Conservation (phyloP, 208 protist species). For the Leptomonas pyrrhocoris region DNA sequence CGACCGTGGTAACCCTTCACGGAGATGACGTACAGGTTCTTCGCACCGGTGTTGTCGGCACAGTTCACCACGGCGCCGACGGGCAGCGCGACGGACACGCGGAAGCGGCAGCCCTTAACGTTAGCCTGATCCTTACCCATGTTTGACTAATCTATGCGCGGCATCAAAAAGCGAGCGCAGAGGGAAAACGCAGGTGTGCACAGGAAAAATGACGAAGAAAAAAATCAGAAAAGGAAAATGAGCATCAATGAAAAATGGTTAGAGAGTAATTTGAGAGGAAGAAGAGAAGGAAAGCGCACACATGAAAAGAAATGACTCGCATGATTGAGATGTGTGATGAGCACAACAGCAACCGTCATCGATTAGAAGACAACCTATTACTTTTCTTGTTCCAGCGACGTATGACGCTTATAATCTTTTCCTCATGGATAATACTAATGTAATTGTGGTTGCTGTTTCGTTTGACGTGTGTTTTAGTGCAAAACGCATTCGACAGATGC, state of each 20-base stretch:
- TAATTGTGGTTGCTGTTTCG: no score
- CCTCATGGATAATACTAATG: no score
- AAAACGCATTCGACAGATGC: no score
- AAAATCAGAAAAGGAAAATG: neutral
- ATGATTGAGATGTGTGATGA: no score
- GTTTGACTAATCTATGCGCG: constrained; percentile 43
- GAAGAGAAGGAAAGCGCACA: neutral
- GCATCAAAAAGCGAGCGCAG: neutral
- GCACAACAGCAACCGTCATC: no score
- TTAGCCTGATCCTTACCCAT: constrained; percentile 93
- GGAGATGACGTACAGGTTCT: constrained; percentile 99
- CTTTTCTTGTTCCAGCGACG: no score
- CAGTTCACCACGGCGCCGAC: constrained; percentile 99
- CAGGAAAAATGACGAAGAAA: constrained; percentile 20
- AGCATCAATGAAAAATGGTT: neutral
- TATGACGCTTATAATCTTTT: no score
- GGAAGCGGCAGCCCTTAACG: constrained; percentile 97
- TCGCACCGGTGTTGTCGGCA: constrained; percentile 99
- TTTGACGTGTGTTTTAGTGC: no score
- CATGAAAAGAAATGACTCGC: no score
- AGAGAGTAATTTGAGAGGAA: no score
- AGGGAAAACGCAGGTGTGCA: neutral
- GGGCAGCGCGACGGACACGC: constrained; percentile 98
- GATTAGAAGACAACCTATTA: no score
- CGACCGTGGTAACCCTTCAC: constrained; percentile 98